Conservation (phyloP, 768 basidiomycete genomes). For the Cyathus striatus region DNA sequence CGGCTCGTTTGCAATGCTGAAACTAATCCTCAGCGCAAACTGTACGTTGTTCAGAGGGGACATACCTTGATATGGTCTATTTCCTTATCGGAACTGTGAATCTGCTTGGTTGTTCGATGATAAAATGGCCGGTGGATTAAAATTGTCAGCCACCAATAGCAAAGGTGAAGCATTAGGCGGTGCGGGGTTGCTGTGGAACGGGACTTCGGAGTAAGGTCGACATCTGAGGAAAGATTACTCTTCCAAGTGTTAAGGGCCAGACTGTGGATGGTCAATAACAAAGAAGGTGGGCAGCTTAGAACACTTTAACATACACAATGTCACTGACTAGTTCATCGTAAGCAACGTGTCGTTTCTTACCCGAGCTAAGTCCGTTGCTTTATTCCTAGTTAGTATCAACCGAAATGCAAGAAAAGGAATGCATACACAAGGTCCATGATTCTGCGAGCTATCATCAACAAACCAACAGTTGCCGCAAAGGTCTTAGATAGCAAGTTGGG, state of each 20-base stretch:
- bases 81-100: conserved; percentile 29
- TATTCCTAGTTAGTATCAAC: not conserved
- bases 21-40: conserved; percentile 7
- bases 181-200: conserved; percentile 46
- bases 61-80: conserved; percentile 51
- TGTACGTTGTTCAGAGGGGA: not conserved
- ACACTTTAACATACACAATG: conserved; percentile 37
- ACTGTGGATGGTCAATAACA: conserved; percentile 14
- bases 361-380: conserved; percentile 39
- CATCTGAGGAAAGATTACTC: conserved; percentile 35
- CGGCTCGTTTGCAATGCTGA: conserved; percentile 48
- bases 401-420: not conserved
- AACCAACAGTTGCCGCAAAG: conserved; percentile 43
- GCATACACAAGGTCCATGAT: conserved; percentile 56
- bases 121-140: conserved; percentile 57
- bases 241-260: conserved; percentile 47
- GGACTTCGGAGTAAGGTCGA: conserved; percentile 44
- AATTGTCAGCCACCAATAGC: conserved; percentile 56
- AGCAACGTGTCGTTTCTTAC: conserved; percentile 31
- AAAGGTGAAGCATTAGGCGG: conserved; percentile 48
- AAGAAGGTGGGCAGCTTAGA: not conserved
- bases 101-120: conserved; percentile 32
- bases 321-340: conserved; percentile 45
- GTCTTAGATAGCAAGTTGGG: conserved; percentile 39
- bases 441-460: conserved; percentile 41